Evolutionary conservation across 345 rosid species (phyloP).

Genomic region (Syzygium grande): DNA sequence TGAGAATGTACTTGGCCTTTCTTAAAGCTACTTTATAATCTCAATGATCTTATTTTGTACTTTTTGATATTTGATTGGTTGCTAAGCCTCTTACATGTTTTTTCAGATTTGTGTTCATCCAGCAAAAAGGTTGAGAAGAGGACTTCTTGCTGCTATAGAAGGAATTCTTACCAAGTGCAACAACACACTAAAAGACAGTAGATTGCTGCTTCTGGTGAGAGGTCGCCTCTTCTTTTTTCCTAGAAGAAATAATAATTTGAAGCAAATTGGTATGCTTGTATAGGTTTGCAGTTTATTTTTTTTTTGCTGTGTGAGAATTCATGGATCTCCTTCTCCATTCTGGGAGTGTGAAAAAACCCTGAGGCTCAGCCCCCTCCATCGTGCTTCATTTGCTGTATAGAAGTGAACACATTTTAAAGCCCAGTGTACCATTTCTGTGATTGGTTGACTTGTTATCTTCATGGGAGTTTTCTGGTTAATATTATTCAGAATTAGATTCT

Average conservation of each 20-base stretch:
- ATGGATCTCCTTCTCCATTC: background rate
- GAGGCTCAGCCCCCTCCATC: background rate
- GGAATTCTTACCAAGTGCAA: constrained; percentile 64
- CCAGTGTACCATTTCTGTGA: background rate
- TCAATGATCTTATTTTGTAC: background rate
- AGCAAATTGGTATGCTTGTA: background rate
- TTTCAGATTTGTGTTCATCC: constrained; percentile 79
- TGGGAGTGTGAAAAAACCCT: background rate
- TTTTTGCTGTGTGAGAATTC: background rate
- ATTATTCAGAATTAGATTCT: background rate
- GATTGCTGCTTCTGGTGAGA: constrained; percentile 77
- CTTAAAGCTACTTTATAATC: background rate
- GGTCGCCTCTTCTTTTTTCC: background rate
- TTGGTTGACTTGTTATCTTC: background rate
- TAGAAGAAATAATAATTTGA: background rate
- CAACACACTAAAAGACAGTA: constrained; percentile 53
- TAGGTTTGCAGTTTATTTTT: background rate
- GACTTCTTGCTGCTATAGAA: constrained; percentile 56
- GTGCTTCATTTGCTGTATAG: background rate
- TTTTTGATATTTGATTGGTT: background rate
- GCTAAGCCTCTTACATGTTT: constrained; percentile 1
- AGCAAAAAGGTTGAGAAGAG: constrained; percentile 52
- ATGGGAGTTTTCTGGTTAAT: background rate
- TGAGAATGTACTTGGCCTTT: background rate
- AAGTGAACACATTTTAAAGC: background rate